Conservation (phyloP, 306 rosid genomes). For the Delonix regia region DNA sequence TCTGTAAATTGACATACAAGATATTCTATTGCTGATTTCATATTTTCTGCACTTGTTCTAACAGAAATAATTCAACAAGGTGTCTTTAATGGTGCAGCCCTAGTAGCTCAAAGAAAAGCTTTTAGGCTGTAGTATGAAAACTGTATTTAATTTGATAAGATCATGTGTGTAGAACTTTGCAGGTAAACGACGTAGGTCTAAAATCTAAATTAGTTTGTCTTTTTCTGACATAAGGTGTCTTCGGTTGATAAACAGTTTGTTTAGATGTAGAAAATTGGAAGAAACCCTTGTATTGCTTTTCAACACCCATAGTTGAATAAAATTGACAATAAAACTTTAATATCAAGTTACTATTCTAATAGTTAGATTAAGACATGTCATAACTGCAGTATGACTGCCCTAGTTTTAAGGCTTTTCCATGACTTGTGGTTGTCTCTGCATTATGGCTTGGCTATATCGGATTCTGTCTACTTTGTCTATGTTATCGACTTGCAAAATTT, state of each 20-base stretch:
- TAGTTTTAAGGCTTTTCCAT: neutral
- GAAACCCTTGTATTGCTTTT: slow-evolving; percentile 2
- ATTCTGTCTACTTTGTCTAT: neutral
- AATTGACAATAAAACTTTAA: neutral
- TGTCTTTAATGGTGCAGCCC: neutral
- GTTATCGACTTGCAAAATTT: neutral
- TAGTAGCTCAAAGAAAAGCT: neutral
- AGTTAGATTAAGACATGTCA: neutral
- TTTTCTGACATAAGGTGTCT: neutral
- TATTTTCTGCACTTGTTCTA: neutral
- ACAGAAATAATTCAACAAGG: neutral
- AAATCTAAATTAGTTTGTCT: neutral
- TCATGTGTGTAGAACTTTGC: neutral
- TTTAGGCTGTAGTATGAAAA: neutral
- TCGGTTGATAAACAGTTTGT: neutral
- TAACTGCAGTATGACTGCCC: neutral
- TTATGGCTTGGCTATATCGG: neutral
- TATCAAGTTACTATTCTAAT: neutral
- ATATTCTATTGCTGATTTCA: neutral
- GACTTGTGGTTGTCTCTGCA: neutral
- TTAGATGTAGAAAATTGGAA: neutral
- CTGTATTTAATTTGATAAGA: neutral
- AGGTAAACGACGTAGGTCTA: neutral
- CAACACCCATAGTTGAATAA: neutral
- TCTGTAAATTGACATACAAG: neutral